Evolutionary conservation across 257 asterid genomes (phyloP).

Genomic region (Solanum tarijense): DNA sequence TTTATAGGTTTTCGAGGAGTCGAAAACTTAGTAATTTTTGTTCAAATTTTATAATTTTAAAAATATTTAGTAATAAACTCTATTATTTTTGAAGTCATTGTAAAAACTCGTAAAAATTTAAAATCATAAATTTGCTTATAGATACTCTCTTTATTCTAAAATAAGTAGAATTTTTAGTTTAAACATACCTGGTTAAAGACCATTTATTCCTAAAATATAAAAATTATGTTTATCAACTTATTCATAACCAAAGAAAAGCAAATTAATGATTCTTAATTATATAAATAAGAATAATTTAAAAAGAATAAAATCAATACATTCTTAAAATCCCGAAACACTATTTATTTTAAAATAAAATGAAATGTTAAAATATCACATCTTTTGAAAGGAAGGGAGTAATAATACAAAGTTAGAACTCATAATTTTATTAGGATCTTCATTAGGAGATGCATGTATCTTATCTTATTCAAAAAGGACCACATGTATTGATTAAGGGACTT

Average conservation of each 20-base stretch:
- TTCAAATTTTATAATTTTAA: too few species aligned
- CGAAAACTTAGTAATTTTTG: too few species aligned
- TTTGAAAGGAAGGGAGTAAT: too few species aligned
- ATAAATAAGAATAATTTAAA: too few species aligned
- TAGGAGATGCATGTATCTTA: neutral
- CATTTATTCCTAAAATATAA: too few species aligned
- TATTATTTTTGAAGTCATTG: neutral
- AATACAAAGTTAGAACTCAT: neutral
- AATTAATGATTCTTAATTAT: too few species aligned
- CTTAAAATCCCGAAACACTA: neutral
- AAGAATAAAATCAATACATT: too few species aligned
- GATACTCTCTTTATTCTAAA: neutral
- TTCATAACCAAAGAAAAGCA: neutral
- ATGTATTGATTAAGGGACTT: neutral
- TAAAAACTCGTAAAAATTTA: neutral
- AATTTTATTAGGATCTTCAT: neutral
- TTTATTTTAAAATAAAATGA: too few species aligned
- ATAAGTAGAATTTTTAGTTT: too few species aligned
- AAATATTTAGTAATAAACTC: neutral
- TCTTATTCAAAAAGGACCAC: neutral
- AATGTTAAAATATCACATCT: too few species aligned
- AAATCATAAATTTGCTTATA: neutral
- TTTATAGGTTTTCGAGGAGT: too few species aligned
- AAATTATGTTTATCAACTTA: neutral
- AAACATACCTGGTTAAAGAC: neutral